Conservation (phyloP, 768 basidiomycete species). For the Flagelloscypha sp. region DNA sequence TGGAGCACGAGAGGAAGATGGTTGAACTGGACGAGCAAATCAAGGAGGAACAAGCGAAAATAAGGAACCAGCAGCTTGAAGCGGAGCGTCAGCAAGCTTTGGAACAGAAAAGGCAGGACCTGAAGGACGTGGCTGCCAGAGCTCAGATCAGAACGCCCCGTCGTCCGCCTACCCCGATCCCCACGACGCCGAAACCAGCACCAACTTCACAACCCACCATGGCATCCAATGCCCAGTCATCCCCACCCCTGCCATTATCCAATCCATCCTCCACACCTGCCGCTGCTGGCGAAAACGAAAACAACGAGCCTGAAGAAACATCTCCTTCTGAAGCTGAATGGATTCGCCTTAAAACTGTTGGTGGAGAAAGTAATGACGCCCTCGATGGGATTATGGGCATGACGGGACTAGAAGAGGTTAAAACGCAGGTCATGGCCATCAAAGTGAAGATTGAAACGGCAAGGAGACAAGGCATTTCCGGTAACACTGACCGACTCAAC, state of each 20-base stretch:
- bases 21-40: constrained; percentile 29
- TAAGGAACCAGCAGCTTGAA: constrained; percentile 28
- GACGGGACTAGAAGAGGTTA: constrained; percentile 63
- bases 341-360: constrained; percentile 47
- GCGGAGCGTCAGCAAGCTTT: constrained; percentile 27
- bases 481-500: constrained; percentile 54
- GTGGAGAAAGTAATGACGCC: constrained; percentile 42
- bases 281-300: constrained; percentile 2
- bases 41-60: constrained; percentile 17
- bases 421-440: constrained; percentile 48
- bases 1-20: constrained; percentile 26
- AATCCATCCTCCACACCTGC: too few species aligned
- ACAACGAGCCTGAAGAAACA: constrained; percentile 4
- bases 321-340: constrained; percentile 42
- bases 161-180: too few species aligned
- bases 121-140: constrained; percentile 28
- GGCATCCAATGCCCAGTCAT: too few species aligned
- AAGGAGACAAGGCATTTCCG: constrained; percentile 42
- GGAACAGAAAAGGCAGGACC: constrained; percentile 36
- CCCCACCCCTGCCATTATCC: too few species aligned
- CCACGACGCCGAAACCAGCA: constrained; percentile 2
- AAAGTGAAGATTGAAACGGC: constrained; percentile 50
- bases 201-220: constrained; percentile 3
- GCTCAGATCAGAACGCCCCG: not conserved
- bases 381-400: constrained; percentile 64